Conservation (phyloP, 1,284 basidiomycete species). For the Rhodotorula sp. region DNA sequence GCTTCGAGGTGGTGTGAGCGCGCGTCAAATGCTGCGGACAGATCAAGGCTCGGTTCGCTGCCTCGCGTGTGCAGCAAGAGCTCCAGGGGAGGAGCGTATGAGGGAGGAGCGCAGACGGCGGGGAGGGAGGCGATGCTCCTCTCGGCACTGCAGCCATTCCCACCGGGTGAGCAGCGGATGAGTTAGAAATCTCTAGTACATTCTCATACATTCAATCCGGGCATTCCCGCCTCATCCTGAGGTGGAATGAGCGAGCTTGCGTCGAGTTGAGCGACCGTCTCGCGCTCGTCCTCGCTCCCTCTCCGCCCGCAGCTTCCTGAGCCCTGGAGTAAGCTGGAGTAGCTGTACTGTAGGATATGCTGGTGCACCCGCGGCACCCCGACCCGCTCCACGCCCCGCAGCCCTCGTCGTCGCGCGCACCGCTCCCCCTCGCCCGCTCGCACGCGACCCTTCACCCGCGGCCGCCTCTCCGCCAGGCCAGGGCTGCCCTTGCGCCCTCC, state of each 20-base stretch:
- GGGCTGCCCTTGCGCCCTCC: background rate
- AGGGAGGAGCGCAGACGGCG: background rate
- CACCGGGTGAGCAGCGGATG: no score
- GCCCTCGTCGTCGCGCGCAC: background rate
- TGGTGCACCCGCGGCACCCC: slow-evolving; percentile 7
- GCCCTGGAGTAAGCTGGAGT: background rate
- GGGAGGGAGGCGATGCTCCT: background rate
- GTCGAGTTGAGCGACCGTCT: background rate
- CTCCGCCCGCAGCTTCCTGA: background rate
- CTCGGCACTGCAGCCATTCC: no score
- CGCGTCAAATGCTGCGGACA: no score
- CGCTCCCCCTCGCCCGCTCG: slow-evolving; percentile 1
- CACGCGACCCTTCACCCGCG: background rate
- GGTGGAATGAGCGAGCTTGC: background rate
- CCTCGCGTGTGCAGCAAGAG: no score
- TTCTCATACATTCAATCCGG: background rate
- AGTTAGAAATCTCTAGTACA: background rate
- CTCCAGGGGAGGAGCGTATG: no score
- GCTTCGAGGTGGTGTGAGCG: no score
- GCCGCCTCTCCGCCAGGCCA: background rate
- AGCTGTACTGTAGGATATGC: background rate
- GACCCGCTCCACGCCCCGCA: background rate
- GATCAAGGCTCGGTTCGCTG: no score
- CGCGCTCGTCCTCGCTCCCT: background rate
- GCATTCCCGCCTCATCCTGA: no score